phyloP scores from a whole-genome alignment of 1,284 basidiomycete species.

The Sporisorium iseilematis-ciliati region DNA sequence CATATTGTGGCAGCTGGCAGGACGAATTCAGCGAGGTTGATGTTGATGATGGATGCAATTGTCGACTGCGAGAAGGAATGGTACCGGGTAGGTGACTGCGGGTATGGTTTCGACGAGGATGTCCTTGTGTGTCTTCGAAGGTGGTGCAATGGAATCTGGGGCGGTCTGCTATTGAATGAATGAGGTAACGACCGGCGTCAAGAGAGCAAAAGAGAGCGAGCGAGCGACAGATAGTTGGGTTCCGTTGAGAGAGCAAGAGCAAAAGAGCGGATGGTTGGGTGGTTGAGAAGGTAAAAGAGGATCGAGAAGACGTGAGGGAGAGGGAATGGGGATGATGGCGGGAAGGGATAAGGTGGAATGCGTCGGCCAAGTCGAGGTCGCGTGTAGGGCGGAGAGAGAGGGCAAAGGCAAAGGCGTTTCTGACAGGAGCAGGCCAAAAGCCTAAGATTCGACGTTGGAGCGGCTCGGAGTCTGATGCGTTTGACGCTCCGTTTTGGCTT shows the following conservation, averaged over 20 bases:
- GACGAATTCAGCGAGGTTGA: neutral
- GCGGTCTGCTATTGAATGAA: neutral
- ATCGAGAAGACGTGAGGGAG: neutral
- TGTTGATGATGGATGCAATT: neutral
- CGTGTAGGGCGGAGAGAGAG: constrained; percentile 2
- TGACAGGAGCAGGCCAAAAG: neutral
- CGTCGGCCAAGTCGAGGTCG: neutral
- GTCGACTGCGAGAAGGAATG: no score
- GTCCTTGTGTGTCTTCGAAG: no score
- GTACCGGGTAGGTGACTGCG: no score
- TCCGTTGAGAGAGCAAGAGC: neutral
- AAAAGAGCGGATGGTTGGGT: neutral
- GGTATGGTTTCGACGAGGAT: no score
- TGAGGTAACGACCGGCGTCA: constrained; percentile 13
- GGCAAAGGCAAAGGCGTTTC: neutral
- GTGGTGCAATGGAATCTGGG: neutral
- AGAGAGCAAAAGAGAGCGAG: constrained; percentile 2
- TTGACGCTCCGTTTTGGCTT: neutral
- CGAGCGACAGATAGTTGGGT: constrained; percentile 3
- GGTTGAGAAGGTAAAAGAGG: neutral
- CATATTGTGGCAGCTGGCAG: constrained; percentile 12
- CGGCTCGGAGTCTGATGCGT: neutral
- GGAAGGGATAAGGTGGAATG: neutral
- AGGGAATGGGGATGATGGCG: neutral
- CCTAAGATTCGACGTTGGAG: neutral